Base-by-base conservation (phyloP, 306 rosid species). In the Abrus pulchellus region DNA sequence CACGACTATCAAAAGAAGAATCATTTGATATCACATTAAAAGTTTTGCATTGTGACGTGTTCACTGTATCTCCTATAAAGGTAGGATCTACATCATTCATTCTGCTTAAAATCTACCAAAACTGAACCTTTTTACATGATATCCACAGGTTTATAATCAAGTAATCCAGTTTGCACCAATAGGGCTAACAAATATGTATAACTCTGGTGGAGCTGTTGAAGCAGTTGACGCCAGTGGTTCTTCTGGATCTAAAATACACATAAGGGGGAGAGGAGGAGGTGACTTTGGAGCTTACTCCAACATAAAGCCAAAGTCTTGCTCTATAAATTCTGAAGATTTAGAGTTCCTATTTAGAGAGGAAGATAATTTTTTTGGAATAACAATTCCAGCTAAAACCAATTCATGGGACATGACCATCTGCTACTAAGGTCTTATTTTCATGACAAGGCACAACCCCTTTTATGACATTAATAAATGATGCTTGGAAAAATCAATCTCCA, bases 141-240 rank as follows among this genome's bases (percentile, higher is more conserved):
- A 13, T 43, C 4, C 44, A 44, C 45, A 74, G 78, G 57, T 74
- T 74, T 29, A 57, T 41, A 41, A 74, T 43, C 55, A 57, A 57
- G 7, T 36, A 43, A 74, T 57, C 20, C 57, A 74, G 14, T 74
- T 74, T 74, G 78, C 78, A 41, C 78, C 78, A 43, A 57, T 60
- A 44, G 47, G 70, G n/a, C 71, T 75, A 33, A 60, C 49, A 60
- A 75, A 75, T 9, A 75, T 75, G 80, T 75, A 75, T 14, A 75
- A 75, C 60, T 75, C 80, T 45, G 48, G 80, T 2, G 71, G 80
- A 75, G 71, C 71, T 47, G 71, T 61, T 75, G 80, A 75, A 45
- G 70, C 60, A n/a, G 60, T 75, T 45, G 70, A 57, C 40, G 20
- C 41, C 7, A 55, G 55, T 56, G 30, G 55, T 75, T 44, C 60